Base-by-base conservation (phyloP, 768 basidiomycete species). In the Boletus rubroflammeus region DNA sequence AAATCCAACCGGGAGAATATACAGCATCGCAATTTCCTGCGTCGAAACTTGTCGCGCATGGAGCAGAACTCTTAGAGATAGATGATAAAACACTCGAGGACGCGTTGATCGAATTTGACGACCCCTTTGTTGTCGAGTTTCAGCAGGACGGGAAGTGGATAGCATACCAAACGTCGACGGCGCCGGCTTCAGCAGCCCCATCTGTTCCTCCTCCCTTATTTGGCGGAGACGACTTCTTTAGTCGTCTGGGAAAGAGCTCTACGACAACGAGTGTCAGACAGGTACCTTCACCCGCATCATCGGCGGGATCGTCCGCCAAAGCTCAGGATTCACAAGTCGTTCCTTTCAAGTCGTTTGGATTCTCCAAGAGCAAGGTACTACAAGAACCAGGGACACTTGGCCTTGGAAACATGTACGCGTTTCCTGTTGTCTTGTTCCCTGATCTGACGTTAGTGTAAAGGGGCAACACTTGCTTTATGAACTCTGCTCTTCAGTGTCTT, bases 381-480 rank as follows among this genome's bases (percentile, higher is more conserved):
- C 58, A 66, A 50, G 84, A 83, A 50, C 86, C 85, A 8, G 94
- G 94, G 2, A 88, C 90, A 0, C 77, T 95, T 13, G 95, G 95
- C 21, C 77, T 98, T 5, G 84, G 84, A 14, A 98, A 98, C 66
- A 86, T 97, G 84, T 92, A 68, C 55, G 86, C 75, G 5, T 42
- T 47, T 57, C n/a, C 39, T 35, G 6, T 51, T 17, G 2, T 41
- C 39, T 26, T 21, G 13, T 45, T n/a, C 48, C 26, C 32, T 41
- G 46, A 55, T 54, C 50, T 71, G n/a, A 63, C 54, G 11, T 39
- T 55, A 53, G 35, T 14, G 8, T 50, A 40, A 53, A 90, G 89
- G 80, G 91, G 90, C n/a, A 95, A 95, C 65, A 97, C 95, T 8
- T 98, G 95, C 69, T 99, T 98, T 75, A 98, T 99, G 97, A 99